Evolutionary conservation across 2,329 filamentous ascomycete genomes (phyloP).

Genomic region (Nannizziopsis arthrosporioides): DNA sequence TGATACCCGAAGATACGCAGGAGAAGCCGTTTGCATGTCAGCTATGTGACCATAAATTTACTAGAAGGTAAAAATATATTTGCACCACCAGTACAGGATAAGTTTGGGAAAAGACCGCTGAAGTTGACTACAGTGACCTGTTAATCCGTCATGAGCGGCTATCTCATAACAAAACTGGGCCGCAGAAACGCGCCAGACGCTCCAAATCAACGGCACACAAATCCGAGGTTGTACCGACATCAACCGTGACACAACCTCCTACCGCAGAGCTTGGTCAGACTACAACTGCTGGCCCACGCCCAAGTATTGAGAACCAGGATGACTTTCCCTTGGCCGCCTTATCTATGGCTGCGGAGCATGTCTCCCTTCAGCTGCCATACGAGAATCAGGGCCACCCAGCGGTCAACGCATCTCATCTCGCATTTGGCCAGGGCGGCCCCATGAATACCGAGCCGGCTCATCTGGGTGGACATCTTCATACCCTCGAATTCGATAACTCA

Average conservation of each 20-base stretch:
- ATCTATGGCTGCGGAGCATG: conserved; percentile 34
- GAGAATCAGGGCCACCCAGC: conserved; percentile 11
- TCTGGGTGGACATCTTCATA: conserved; percentile 2
- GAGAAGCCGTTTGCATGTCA: conserved; percentile 41
- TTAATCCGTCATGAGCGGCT: conserved; percentile 40
- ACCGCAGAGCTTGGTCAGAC: conserved; percentile 18
- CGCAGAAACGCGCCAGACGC: conserved; percentile 25
- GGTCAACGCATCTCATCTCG: not conserved
- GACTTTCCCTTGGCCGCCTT: conserved; percentile 29
- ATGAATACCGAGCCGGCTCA: conserved; percentile 1
- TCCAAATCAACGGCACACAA: conserved; percentile 18
- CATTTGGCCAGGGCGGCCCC: conserved; percentile 1
- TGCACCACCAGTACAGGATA: too few species aligned
- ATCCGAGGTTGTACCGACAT: not conserved
- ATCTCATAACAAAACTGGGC: conserved; percentile 33
- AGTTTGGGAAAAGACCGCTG: not conserved
- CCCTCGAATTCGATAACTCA: conserved; percentile 22
- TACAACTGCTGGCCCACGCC: not conserved
- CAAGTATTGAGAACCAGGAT: conserved; percentile 11
- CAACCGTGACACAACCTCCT: conserved; percentile 14
- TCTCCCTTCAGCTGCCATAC: conserved; percentile 23
- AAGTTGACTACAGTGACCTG: conserved; percentile 28
- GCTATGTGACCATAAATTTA: conserved; percentile 39
- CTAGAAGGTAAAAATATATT: conserved; percentile 30
- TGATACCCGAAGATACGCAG: conserved; percentile 31